Evolutionary conservation across 257 asterid species (phyloP).

Genomic region (Verbena officinalis): DNA sequence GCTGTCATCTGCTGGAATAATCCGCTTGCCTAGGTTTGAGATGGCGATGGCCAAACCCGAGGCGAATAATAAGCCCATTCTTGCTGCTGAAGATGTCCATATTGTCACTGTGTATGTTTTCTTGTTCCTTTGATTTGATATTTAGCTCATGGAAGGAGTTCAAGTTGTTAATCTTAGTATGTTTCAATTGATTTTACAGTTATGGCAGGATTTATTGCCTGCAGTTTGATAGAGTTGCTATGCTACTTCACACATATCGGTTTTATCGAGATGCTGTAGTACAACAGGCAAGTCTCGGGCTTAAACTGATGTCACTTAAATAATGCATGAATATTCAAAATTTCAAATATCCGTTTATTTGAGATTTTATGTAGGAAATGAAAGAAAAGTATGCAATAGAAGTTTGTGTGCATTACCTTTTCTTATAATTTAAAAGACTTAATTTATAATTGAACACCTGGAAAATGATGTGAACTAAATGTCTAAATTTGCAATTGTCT

Average conservation of each 20-base stretch:
- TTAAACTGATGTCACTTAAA: constrained; percentile 14
- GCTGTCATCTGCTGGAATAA: constrained; percentile 89
- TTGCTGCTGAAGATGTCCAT: constrained; percentile 88
- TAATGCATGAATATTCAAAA: constrained; percentile 10
- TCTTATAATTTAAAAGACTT: no score
- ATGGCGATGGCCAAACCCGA: constrained; percentile 85
- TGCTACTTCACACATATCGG: constrained; percentile 81
- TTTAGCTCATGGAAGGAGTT: constrained; percentile 19
- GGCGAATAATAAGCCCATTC: constrained; percentile 71
- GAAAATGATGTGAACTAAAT: neutral
- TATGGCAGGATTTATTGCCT: constrained; percentile 98
- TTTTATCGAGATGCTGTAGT: constrained; percentile 94
- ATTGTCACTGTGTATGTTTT: constrained; percentile 75
- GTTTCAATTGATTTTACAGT: constrained; percentile 51
- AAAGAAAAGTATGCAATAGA: no score
- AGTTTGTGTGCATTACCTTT: no score
- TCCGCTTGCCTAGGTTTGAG: constrained; percentile 90
- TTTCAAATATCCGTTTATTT: neutral
- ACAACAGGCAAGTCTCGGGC: constrained; percentile 66
- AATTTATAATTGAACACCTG: no score
- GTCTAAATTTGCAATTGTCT: constrained; percentile 6
- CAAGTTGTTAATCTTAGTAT: constrained; percentile 29
- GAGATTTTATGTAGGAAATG: no score
- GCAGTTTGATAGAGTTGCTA: constrained; percentile 89
- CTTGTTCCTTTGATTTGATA: constrained; percentile 3